Evolutionary conservation across 129 eudicot genomes (phyloP).

Genomic region (Smallanthus sonchifolius): DNA sequence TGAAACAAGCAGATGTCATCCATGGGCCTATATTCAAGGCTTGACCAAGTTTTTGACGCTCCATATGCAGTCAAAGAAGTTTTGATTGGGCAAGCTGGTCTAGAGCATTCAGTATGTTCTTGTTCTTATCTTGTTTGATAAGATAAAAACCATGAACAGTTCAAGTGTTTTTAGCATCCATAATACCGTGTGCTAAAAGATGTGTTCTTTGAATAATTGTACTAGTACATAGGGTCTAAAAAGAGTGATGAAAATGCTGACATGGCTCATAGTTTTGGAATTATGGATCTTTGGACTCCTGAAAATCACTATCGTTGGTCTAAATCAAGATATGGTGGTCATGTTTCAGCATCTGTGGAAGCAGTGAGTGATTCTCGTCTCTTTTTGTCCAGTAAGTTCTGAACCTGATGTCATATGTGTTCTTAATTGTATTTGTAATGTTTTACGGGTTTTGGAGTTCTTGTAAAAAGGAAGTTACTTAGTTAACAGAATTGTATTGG

Average conservation of each 20-base stretch:
- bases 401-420: neutral
- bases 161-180: neutral
- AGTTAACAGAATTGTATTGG: neutral
- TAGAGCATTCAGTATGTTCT: slow-evolving; percentile 72
- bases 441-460: neutral
- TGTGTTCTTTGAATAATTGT: neutral
- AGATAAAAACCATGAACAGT: neutral
- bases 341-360: slow-evolving; percentile 77
- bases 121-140: slow-evolving; percentile 6
- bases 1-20: slow-evolving; percentile 59
- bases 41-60: slow-evolving; percentile 92
- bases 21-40: slow-evolving; percentile 81
- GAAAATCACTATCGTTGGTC: slow-evolving; percentile 82
- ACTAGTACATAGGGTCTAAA: slow-evolving; percentile 79
- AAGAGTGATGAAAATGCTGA: slow-evolving; percentile 77
- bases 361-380: slow-evolving; percentile 63
- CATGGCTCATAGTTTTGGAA: slow-evolving; percentile 49
- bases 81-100: slow-evolving; percentile 54
- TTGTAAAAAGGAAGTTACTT: neutral
- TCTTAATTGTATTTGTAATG: neutral
- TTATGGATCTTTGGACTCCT: slow-evolving; percentile 94
- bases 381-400: slow-evolving; percentile 59
- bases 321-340: slow-evolving; percentile 76
- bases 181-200: neutral
- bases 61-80: slow-evolving; percentile 82